Evolutionary conservation across 257 asterid genomes (phyloP).

Genomic region (Lycium barbarum): DNA sequence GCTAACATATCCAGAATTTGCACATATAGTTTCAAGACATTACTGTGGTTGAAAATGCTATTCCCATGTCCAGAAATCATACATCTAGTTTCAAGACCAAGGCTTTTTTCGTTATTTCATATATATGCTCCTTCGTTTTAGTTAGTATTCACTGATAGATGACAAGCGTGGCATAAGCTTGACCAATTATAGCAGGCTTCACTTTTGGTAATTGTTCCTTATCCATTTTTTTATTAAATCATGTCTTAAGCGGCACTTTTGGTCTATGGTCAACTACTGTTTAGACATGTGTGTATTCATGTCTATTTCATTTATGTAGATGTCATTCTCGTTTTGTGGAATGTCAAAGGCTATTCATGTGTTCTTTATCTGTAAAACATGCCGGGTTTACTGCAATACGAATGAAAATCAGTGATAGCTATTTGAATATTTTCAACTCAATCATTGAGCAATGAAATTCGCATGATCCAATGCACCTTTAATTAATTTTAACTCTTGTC

Average conservation of each 20-base stretch:
- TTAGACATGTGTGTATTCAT: background rate
- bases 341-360: background rate
- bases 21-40: background rate
- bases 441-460: background rate
- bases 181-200: background rate
- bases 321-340: background rate
- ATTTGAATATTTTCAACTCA: background rate
- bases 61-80: background rate
- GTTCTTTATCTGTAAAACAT: background rate
- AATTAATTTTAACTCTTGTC: constrained; percentile 46
- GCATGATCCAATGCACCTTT: constrained; percentile 31
- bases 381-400: too few species aligned
- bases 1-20: background rate
- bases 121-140: background rate
- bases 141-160: background rate
- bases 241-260: constrained; percentile 1
- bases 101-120: background rate
- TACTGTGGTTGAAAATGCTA: background rate
- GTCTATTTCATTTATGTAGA: background rate
- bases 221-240: background rate
- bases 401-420: too few species aligned
- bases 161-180: background rate
- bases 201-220: background rate
- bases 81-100: background rate
- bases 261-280: constrained; percentile 2